These are phyloP conservation scores for Aeschynomene evenia DNA, from an alignment of 306 rosid genomes.

Conservation along the genomic window DNA sequence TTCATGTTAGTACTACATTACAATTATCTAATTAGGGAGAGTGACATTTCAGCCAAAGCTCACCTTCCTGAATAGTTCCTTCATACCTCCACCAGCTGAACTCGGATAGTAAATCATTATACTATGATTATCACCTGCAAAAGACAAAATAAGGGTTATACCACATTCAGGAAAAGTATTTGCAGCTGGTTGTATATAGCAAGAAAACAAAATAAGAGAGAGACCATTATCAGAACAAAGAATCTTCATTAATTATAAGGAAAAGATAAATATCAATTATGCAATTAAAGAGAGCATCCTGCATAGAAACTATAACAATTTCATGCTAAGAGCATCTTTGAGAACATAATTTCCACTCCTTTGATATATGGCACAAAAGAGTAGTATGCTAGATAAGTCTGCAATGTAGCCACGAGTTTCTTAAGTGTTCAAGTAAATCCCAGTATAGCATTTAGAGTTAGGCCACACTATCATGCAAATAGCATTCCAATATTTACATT, in stretches of 20 bases:
- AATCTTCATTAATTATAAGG: slow-evolving; percentile 14
- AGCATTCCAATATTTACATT: neutral
- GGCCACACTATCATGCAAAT: neutral
- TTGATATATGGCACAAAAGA: neutral
- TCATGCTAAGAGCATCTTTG: neutral
- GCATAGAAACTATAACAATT: neutral
- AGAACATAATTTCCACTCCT: slow-evolving; percentile 2
- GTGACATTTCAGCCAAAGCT: slow-evolving; percentile 21
- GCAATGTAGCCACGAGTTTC: slow-evolving; percentile 2
- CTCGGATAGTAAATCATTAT: slow-evolving; percentile 98
- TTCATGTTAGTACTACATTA: slow-evolving; percentile 14
- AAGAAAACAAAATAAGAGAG: neutral
- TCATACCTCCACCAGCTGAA: slow-evolving; percentile 99
- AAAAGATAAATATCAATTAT: neutral
- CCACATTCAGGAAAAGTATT: slow-evolving; percentile 31
- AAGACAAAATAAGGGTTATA: slow-evolving; percentile 36
- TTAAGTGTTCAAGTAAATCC: neutral
- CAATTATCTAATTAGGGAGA: slow-evolving; percentile 8
- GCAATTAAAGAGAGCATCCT: slow-evolving; percentile 1
- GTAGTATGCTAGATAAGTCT: slow-evolving; percentile 12
- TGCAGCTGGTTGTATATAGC: slow-evolving; percentile 21
- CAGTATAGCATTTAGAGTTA: slow-evolving; percentile 7
- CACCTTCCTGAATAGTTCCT: slow-evolving; percentile 95
- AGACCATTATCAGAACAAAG: slow-evolving; percentile 10
- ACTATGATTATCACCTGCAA: slow-evolving; percentile 87